Conservation (phyloP, 2,329 filamentous ascomycete genomes). For the Beauveria bassiana region DNA sequence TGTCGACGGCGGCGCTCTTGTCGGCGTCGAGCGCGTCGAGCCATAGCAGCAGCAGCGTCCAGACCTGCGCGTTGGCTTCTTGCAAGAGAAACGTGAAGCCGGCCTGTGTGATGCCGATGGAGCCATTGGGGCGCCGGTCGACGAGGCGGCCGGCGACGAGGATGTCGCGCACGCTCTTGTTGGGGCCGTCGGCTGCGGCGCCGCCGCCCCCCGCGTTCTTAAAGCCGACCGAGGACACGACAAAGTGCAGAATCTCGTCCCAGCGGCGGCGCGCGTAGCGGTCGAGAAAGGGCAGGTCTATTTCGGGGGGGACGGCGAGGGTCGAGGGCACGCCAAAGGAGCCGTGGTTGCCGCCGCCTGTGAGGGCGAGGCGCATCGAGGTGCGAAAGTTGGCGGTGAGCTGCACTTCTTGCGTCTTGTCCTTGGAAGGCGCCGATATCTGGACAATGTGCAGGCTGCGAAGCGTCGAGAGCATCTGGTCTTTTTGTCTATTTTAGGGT, state of each 20-base stretch:
- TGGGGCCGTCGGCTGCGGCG: slow-evolving; percentile 45
- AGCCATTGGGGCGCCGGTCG: slow-evolving; percentile 55
- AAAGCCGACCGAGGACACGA: slow-evolving; percentile 69
- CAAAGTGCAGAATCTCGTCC: slow-evolving; percentile 94
- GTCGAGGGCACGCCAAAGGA: slow-evolving; percentile 85
- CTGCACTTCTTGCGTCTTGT: slow-evolving; percentile 61
- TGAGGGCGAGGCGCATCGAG: slow-evolving; percentile 79
- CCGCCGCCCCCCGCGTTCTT: slow-evolving; percentile 29
- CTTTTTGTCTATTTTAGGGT: slow-evolving; percentile 54
- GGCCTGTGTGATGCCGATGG: slow-evolving; percentile 75
- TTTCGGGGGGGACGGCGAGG: slow-evolving; percentile 51
- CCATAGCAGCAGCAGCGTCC: slow-evolving; percentile 90
- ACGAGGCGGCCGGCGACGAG: slow-evolving; percentile 77
- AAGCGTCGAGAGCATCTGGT: slow-evolving; percentile 75
- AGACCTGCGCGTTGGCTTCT: slow-evolving; percentile 93
- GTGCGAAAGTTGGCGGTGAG: slow-evolving; percentile 75
- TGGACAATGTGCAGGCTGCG: slow-evolving; percentile 79
- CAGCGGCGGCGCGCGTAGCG: slow-evolving; percentile 80
- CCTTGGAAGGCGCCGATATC: slow-evolving; percentile 52
- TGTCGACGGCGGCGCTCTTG: slow-evolving; percentile 66
- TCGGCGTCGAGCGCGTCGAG: slow-evolving; percentile 67
- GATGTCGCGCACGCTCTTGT: slow-evolving; percentile 75
- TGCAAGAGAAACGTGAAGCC: slow-evolving; percentile 94
- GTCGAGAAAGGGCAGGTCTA: slow-evolving; percentile 70
- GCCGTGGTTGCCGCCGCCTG: slow-evolving; percentile 74